phyloP scores from a whole-genome alignment of 2,329 filamentous ascomycete species.

The Thelonectria blattea region DNA sequence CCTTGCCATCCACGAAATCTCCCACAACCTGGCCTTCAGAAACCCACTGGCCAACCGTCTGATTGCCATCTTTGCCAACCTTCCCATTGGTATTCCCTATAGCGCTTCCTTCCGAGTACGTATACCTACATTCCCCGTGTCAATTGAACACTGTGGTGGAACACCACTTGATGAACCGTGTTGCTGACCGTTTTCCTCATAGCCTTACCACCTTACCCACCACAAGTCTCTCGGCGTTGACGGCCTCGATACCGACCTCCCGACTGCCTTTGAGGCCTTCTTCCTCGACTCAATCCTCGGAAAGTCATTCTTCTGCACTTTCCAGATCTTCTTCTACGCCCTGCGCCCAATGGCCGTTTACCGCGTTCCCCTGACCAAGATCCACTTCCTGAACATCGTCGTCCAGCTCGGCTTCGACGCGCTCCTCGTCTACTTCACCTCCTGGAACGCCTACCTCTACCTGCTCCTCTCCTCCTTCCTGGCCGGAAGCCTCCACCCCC shows the following conservation, averaged over 20 bases:
- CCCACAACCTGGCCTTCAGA: slow-evolving; percentile 93
- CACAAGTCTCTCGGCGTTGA: slow-evolving; percentile 98
- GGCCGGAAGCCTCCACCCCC: slow-evolving; percentile 90
- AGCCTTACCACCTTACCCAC: slow-evolving; percentile 97
- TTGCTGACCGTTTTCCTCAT: slow-evolving; percentile 30
- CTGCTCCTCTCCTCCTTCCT: slow-evolving; percentile 90
- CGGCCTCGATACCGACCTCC: slow-evolving; percentile 93
- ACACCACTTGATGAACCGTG: not conserved
- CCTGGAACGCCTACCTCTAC: slow-evolving; percentile 75
- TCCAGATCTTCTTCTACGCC: slow-evolving; percentile 99
- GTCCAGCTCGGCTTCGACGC: slow-evolving; percentile 82
- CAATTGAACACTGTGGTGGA: not conserved
- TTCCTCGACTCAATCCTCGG: slow-evolving; percentile 94
- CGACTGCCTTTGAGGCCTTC: slow-evolving; percentile 87
- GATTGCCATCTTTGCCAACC: slow-evolving; percentile 90
- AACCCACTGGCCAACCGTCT: slow-evolving; percentile 80
- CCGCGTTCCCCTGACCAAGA: slow-evolving; percentile 81
- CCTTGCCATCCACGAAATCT: slow-evolving; percentile 98
- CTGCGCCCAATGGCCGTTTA: slow-evolving; percentile 95
- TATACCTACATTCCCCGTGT: slow-evolving; percentile 19
- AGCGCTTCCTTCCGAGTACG: slow-evolving; percentile 90
- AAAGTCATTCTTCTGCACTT: slow-evolving; percentile 99
- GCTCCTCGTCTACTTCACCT: slow-evolving; percentile 65
- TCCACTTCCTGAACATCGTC: slow-evolving; percentile 82
- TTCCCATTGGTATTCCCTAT: slow-evolving; percentile 95